These are phyloP conservation scores for Talaromyces amestolkiae DNA, from an alignment of 2,329 filamentous ascomycete genomes.

Conservation along the genomic window DNA sequence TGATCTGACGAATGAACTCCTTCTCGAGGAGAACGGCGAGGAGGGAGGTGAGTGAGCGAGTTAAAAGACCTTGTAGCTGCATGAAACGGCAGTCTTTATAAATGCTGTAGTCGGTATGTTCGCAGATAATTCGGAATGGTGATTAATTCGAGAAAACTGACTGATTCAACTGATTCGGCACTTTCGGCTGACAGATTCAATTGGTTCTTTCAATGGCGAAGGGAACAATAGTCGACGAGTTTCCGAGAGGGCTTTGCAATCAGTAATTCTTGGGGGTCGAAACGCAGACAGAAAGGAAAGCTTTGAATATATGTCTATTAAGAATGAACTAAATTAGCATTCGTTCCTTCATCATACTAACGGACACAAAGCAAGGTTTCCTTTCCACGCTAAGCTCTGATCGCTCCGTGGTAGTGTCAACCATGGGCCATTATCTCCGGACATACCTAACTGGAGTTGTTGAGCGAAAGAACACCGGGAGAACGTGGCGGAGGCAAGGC, in stretches of 20 bases:
- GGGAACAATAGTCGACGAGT: neutral
- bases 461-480: neutral
- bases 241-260: neutral
- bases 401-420: slow-evolving; percentile 10
- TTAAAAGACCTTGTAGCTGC: slow-evolving; percentile 31
- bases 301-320: neutral
- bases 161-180: neutral
- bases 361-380: neutral
- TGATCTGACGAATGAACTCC: slow-evolving; percentile 38
- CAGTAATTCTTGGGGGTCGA: neutral
- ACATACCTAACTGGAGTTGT: neutral
- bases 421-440: slow-evolving; percentile 1
- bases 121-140: neutral
- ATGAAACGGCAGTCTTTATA: slow-evolving; percentile 25
- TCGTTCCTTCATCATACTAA: neutral
- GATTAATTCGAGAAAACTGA: neutral
- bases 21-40: slow-evolving; percentile 31
- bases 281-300: neutral
- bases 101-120: neutral
- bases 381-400: slow-evolving; percentile 14
- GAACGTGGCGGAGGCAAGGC: neutral
- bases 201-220: neutral
- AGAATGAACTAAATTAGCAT: neutral
- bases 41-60: slow-evolving; percentile 27
- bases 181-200: neutral